Percentiles rank a stretch among this genome's conserved stretches.
Conservation (phyloP, 257 asterid species). For the Fraxinus anomala region DNA sequence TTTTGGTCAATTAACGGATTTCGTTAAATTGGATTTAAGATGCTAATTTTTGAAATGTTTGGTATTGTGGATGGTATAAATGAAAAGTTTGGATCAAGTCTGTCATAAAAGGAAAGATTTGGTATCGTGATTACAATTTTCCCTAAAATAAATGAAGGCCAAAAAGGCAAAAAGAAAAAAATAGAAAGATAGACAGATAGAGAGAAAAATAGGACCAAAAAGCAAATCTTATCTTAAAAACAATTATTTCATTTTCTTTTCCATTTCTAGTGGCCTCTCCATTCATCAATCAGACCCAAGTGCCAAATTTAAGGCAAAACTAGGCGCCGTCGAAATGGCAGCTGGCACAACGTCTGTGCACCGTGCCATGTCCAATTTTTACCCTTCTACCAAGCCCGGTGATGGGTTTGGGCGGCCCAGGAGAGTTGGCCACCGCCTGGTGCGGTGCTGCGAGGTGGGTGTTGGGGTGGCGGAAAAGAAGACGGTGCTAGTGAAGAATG, state of each 20-base stretch:
- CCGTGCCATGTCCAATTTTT: slow-evolving; percentile 32
- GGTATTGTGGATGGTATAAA: no score
- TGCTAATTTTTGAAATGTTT: no score
- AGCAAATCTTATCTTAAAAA: neutral
- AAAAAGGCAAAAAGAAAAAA: no score
- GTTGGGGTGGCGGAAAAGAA: slow-evolving; percentile 50
- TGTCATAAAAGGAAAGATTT: no score
- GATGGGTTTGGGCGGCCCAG: slow-evolving; percentile 27
- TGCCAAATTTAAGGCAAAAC: no score
- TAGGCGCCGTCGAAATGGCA: slow-evolving; percentile 29
- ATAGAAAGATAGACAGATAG: no score
- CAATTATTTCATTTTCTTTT: neutral
- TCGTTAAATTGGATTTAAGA: no score
- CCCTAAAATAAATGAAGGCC: no score
- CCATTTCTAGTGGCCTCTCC: neutral
- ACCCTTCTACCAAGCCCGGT: slow-evolving; percentile 16
- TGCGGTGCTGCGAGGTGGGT: slow-evolving; percentile 60
- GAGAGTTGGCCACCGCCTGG: slow-evolving; percentile 21
- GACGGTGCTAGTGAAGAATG: slow-evolving; percentile 54
- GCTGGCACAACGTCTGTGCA: slow-evolving; percentile 39
- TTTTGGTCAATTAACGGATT: no score
- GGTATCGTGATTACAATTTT: no score
- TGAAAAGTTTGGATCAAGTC: no score
- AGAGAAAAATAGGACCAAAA: neutral
- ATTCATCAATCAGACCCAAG: no score